Evolutionary conservation across 257 asterid species (phyloP), one percentile per base, ranked within the genome.

Genomic region (Penstemon eatonii): DNA sequence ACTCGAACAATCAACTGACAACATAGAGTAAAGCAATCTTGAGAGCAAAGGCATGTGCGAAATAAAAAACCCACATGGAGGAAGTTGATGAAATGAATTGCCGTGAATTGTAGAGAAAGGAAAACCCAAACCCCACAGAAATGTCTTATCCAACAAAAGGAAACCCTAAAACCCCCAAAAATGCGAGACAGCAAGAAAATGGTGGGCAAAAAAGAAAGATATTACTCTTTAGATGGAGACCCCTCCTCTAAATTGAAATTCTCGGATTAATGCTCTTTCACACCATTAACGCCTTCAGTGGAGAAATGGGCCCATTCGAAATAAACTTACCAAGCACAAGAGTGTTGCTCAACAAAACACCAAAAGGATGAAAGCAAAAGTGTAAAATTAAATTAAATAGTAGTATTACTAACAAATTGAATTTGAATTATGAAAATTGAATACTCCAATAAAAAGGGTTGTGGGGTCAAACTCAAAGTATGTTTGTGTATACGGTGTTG

Each of bases 141-240:
- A 52, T 60, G 73, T 75, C 75, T 70, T 33, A 67, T 68, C 79
- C 66, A 53, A 55, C 52, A 66, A 72, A 82, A 77, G 57, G 60
- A 61, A 73, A 64, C 77, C 78, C 79, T 70, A 73, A 63, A 46
- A 47, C 72, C 60, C 79, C 68, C 69, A 73, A 63, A 82, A 80
- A 78, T 78, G 91, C 82, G 73, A 71, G 84, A 82, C 87, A 83
- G 85, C 84, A 56, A 66, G 85, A 77, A 66, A 77, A 83, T 73
- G 69, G 82, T 58, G 68, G 77, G 73, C 72, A 57, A 72, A 79
- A 79, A 67, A 68, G 63, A 59, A 75, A 79, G 62, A 70, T 46
- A 54, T 71, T 12, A 60, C 60, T 44, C 10, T 49, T 12, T 19
- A 63, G 78, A 69, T 53, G 41, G 66, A 76, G 81, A 75, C 75